Evolutionary conservation across 2,329 filamentous ascomycete genomes (phyloP), one percentile per base, ranked within the genome.

Genomic region (Gaeumannomyces sp.): DNA sequence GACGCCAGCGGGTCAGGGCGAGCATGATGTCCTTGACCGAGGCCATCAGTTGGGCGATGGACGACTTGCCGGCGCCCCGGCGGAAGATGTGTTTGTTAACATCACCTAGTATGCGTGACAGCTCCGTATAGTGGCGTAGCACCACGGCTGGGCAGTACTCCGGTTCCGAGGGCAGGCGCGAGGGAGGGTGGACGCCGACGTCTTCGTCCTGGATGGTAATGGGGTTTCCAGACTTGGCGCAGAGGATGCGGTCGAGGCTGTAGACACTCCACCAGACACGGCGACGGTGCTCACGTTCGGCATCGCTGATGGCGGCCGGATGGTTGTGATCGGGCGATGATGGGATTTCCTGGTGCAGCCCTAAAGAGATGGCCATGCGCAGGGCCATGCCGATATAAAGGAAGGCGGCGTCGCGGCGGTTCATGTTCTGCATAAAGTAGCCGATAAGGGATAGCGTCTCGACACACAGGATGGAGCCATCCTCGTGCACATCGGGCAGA

Each of bases 241-340:
- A 81, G 1, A 84, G 72, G 33, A 85, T 79, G 19, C 81, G 75
- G 70, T 85, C 83, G 53, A 85, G 73, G 67, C 81, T 83, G 69
- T 85, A 85, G 1, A 84, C 78, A 38, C 80, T 83, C 83, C 83
- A 85, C 82, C 82, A 85, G 4, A 82, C 76, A 10, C 82, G 77
- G 10, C 83, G 77, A 11, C 83, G 77, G 65, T 80, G 80, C 66
- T 85, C 83, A 50, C 78, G 75, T 14, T 76, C 76, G 1, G 73
- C 72, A 22, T 63, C 61, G 50, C n/a, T 38, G 35, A 63, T 29
- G 53, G 61, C n/a, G 27, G 35, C 27, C 31, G 19, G 22, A 1
- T 29, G 27, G 14, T 19, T 8, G 25, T 22, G 13, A 6, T 50
- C 33, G 2, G 68, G 65, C 14, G 73, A 69, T 31, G 78, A 72